Evolutionary conservation across 768 basidiomycete genomes (phyloP), one percentile per base, ranked within the genome.

Genomic region (Russula ochroleuca): DNA sequence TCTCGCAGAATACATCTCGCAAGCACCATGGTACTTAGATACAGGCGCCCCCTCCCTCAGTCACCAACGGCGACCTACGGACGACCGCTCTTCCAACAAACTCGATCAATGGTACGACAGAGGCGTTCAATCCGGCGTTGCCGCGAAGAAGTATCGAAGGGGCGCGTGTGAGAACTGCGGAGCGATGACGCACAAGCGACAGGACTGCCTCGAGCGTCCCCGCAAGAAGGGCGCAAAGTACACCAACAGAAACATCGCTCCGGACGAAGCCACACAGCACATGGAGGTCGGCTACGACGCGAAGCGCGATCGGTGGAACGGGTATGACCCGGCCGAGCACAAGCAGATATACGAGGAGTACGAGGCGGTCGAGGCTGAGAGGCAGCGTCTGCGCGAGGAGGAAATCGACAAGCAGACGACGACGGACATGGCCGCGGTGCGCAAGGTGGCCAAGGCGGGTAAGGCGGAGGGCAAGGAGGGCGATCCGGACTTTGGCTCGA

Each of bases 161-260:
- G 97, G 97, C 38, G 97, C 97, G 33, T 99, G 97, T 78, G 95
- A 98, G 78, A 99, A 99, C 72, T 99, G 97, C 68, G 97, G 97
- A 62, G 91, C 97, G 19, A 88, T 98, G 82, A 92, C 94, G 0
- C 97, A 99, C 78, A 88, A 90, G 74, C 83, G 80, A 64, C 79
- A 83, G 71, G 97, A 99, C 73, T 99, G 97, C 75, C 81, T 98
- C 52, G 97, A 99, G 75, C 87, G 97, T 62, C 97, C 97, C 43
- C 85, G 97, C 63, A 94, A 92, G 80, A 92, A 92, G 73, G 96
- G 96, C 48, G 97, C 97, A 54, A 97, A 87, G 75, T 98, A 80
- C 73, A 92, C 94, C 53, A 89, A 88, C 76, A 88, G 84, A 74
- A 79, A 96, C 71, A 98, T 98, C 61, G 87, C 87, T 61, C 83